Evolutionary conservation across 2,329 filamentous ascomycete species (phyloP).

Genomic region (Colletotrichum kahawae): DNA sequence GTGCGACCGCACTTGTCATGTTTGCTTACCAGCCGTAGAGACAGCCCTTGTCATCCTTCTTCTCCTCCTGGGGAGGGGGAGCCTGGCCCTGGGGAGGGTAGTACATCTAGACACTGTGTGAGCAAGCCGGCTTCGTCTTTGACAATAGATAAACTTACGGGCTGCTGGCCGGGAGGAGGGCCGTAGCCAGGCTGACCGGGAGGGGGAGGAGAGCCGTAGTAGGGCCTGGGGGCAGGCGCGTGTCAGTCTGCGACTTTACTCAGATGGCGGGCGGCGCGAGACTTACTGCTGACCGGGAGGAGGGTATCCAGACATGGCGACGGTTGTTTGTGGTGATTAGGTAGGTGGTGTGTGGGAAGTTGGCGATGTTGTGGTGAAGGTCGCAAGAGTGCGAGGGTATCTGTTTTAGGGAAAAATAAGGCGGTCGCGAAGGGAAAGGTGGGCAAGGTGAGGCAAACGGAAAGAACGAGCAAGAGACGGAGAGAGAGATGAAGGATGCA

Average conservation of each 20-base stretch:
- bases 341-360: not conserved
- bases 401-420: not conserved
- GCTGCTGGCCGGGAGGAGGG: slow-evolving; percentile 24
- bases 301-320: slow-evolving; percentile 41
- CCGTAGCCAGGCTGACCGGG: slow-evolving; percentile 25
- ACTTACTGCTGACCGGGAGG: slow-evolving; percentile 17
- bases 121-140: not conserved
- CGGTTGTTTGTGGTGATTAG: slow-evolving; percentile 7
- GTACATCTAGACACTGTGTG: slow-evolving; percentile 23
- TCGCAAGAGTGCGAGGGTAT: slow-evolving; percentile 1
- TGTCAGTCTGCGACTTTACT: not conserved
- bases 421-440: not conserved
- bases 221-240: slow-evolving; percentile 2
- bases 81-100: slow-evolving; percentile 33
- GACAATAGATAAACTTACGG: not conserved
- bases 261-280: not conserved
- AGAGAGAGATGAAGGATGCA: not conserved
- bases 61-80: slow-evolving; percentile 38
- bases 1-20: not conserved
- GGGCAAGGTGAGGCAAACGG: slow-evolving; percentile 2
- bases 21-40: slow-evolving; percentile 40
- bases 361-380: not conserved
- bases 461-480: not conserved
- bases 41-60: slow-evolving; percentile 47
- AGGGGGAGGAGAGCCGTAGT: slow-evolving; percentile 23